phyloP scores from a whole-genome alignment of 2,329 filamentous ascomycete genomes.

The Acephala macrosclerotiorum region DNA sequence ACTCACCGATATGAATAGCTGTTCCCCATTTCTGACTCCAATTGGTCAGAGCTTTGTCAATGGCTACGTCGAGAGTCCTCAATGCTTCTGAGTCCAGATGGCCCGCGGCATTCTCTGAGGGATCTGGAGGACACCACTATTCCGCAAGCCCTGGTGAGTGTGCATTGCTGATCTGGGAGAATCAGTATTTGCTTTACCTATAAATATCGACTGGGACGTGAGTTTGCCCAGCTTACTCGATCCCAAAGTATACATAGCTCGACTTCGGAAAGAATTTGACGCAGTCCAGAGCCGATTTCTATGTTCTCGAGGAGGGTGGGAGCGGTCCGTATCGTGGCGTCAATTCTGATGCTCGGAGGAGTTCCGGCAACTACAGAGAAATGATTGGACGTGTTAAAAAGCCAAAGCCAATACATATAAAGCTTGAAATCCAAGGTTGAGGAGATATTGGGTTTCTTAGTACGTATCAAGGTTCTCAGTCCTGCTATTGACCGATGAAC shows the following conservation, averaged over 20 bases:
- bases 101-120: constrained; percentile 3
- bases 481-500: constrained; percentile 20
- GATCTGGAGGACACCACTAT: constrained; percentile 26
- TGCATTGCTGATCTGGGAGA: not conserved
- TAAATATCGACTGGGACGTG: no score
- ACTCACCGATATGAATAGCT: constrained; percentile 9
- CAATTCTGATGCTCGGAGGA: constrained; percentile 22
- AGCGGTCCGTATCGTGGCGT: constrained; percentile 22
- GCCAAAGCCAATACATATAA: constrained; percentile 26
- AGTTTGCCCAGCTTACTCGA: constrained; percentile 9
- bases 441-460: constrained; percentile 9
- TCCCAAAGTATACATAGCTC: constrained; percentile 24
- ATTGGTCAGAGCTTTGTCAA: constrained; percentile 5
- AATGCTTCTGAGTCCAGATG: not conserved
- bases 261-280: constrained; percentile 19
- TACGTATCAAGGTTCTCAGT: constrained; percentile 6
- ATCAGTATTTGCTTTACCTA: not conserved
- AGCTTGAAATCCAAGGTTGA: constrained; percentile 11
- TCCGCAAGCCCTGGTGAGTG: constrained; percentile 17
- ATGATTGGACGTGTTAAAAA: constrained; percentile 26
- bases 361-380: constrained; percentile 22
- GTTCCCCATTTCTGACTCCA: constrained; percentile 22
- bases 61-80: not conserved
- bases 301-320: constrained; percentile 13
- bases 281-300: constrained; percentile 2